Evolutionary conservation across 169 alveolate species (phyloP), one percentile per base, ranked within the genome.

Genomic region (Cytauxzoon felis): DNA sequence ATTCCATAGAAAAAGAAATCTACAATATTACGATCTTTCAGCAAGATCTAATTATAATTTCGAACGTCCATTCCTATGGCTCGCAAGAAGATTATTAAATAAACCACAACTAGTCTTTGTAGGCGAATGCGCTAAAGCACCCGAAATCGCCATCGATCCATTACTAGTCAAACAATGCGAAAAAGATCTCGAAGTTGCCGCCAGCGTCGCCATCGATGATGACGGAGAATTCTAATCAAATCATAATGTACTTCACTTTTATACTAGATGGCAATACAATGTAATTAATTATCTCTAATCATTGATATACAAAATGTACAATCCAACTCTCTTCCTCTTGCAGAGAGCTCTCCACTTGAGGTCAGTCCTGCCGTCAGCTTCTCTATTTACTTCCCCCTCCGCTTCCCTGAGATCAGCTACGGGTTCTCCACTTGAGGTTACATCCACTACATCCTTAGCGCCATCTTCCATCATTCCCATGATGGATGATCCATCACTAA

Each of bases 21-120:
- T 97, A 19, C 98, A 97, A 92, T 97, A 96, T 88, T 97, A 95
- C 73, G 99, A 97, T 81, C 90, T 97, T 65, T 94, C 98, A 47
- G 99, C 99, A 33, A 93, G 98, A 62, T 85, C 96, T 70, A 96
- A 97, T 90, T 97, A 94, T 90, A 95, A 97, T 87, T 97, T 95
- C 72, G 99, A 97, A 86, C 97, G 97, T 82, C 99, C 99, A 36
- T 96, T 96, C 94, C 81, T 96, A 42, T 96, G 98, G 98, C 88
- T 96, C 51, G 98, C 98, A 8, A 90, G 98, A 69, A 88, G 98
- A 59, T 89, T 96, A 36, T 85, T 94, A 3, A 89, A 89, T 72
- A 91, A 91, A 60, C 93, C 93, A 9, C 90, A 89, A 50, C 82
- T 90, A 56, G 93, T 86, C 7, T 86, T 86, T 63, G 93, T 88